phyloP scores from a whole-genome alignment of 768 basidiomycete genomes.

The Mycena galopus region DNA sequence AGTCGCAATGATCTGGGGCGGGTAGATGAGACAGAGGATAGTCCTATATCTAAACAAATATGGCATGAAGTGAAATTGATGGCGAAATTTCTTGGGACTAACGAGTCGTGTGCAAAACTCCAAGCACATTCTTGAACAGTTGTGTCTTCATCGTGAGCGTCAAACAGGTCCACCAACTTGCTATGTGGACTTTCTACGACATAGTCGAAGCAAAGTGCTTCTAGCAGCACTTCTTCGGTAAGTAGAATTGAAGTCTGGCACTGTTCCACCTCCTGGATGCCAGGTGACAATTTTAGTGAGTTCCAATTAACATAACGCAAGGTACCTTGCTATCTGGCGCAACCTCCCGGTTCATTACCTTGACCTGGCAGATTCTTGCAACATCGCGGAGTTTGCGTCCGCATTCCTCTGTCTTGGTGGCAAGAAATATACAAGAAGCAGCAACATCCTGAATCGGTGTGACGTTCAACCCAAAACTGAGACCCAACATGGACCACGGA shows the following conservation, averaged over 20 bases:
- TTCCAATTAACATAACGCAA: neutral
- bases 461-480: conserved; percentile 28
- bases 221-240: conserved; percentile 84
- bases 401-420: conserved; percentile 94
- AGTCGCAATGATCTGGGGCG: conserved; percentile 78
- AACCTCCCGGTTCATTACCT: conserved; percentile 70
- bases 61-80: conserved; percentile 19
- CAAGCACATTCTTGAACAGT: conserved; percentile 82
- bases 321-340: conserved; percentile 75
- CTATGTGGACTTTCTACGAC: conserved; percentile 83
- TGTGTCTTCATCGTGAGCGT: conserved; percentile 60
- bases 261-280: conserved; percentile 77
- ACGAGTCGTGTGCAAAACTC: conserved; percentile 93
- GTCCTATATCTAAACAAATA: conserved; percentile 75
- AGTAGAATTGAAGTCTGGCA: conserved; percentile 76
- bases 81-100: conserved; percentile 42
- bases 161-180: conserved; percentile 80
- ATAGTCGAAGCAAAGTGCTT: conserved; percentile 90
- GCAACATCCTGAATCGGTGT: conserved; percentile 75
- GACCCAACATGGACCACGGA: conserved; percentile 45
- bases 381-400: conserved; percentile 90
- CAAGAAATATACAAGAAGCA: conserved; percentile 87
- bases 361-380: conserved; percentile 79
- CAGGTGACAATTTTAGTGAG: neutral
- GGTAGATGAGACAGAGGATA: conserved; percentile 79